Evolutionary conservation across 2,329 filamentous ascomycete genomes (phyloP).

Genomic region (Phialemonium atrogriseum): DNA sequence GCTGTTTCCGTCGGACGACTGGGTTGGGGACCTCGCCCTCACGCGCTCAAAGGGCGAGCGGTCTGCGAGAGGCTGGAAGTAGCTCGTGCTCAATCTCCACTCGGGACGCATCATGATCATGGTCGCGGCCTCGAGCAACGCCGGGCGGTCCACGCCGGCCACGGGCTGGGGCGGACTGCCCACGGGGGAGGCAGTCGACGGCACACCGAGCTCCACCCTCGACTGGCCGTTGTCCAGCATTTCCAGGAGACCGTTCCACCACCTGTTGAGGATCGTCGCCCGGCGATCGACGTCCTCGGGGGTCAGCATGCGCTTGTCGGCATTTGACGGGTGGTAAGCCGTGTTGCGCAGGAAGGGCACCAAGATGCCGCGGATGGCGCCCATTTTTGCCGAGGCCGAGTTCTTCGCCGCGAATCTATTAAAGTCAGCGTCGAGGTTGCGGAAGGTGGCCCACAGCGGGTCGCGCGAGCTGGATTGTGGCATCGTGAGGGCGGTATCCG

Average conservation of each 20-base stretch:
- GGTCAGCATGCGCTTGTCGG: constrained; percentile 40
- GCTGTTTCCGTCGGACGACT: constrained; percentile 52
- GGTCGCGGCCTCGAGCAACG: constrained; percentile 68
- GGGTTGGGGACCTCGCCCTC: constrained; percentile 36
- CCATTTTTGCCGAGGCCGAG: constrained; percentile 55
- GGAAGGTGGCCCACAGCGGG: constrained; percentile 47
- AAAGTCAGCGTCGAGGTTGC: constrained; percentile 41
- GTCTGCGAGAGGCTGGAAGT: constrained; percentile 54
- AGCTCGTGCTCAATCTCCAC: constrained; percentile 69
- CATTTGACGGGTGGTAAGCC: constrained; percentile 57
- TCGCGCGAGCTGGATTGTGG: constrained; percentile 34
- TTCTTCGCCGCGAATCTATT: constrained; percentile 59
- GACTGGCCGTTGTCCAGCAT: constrained; percentile 54
- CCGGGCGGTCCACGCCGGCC: constrained; percentile 73
- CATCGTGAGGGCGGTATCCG: constrained; percentile 39
- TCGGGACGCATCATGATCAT: constrained; percentile 83
- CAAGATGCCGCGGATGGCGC: constrained; percentile 62
- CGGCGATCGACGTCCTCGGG: constrained; percentile 78
- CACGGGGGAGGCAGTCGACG: constrained; percentile 10
- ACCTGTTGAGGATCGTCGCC: constrained; percentile 74
- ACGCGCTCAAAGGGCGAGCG: constrained; percentile 40
- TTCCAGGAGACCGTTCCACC: constrained; percentile 80
- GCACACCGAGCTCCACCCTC: constrained; percentile 11
- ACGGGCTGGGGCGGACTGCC: constrained; percentile 59
- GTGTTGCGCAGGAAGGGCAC: constrained; percentile 71